Conservation (phyloP, 805 yeast genomes). For the Ogataea trehaloabstinens region DNA sequence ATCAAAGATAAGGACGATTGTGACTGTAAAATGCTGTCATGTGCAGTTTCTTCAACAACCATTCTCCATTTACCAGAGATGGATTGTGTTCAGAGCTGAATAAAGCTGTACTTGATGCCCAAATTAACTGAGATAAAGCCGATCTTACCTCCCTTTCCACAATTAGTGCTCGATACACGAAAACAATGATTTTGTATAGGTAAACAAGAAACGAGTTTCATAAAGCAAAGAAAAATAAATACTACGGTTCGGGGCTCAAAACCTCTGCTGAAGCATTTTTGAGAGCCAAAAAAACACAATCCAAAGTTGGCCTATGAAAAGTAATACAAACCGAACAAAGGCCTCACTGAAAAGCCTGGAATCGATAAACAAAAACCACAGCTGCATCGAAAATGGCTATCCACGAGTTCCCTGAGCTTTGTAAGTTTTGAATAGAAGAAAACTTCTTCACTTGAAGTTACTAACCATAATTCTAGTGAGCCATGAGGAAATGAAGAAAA, state of each 20-base stretch:
- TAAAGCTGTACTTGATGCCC: too few species aligned
- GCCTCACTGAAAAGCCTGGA: too few species aligned
- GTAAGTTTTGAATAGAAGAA: constrained; percentile 30
- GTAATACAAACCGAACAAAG: too few species aligned
- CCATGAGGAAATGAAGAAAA: constrained; percentile 78
- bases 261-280: too few species aligned
- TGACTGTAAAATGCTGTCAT: background rate
- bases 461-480: constrained; percentile 49
- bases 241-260: too few species aligned
- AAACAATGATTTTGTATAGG: background rate
- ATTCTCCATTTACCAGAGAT: too few species aligned
- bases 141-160: too few species aligned
- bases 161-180: background rate
- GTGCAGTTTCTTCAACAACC: too few species aligned
- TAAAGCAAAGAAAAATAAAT: too few species aligned
- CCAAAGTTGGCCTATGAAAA: background rate
- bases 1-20: background rate
- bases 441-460: background rate
- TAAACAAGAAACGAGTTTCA: background rate
- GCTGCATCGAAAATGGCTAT: constrained; percentile 25
- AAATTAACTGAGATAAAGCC: too few species aligned
- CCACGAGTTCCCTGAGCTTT: constrained; percentile 40
- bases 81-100: too few species aligned
- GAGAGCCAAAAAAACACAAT: background rate
- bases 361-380: too few species aligned